Conservation (phyloP, 2,329 filamentous ascomycete species). For the Scolecobasidium constrictum region DNA sequence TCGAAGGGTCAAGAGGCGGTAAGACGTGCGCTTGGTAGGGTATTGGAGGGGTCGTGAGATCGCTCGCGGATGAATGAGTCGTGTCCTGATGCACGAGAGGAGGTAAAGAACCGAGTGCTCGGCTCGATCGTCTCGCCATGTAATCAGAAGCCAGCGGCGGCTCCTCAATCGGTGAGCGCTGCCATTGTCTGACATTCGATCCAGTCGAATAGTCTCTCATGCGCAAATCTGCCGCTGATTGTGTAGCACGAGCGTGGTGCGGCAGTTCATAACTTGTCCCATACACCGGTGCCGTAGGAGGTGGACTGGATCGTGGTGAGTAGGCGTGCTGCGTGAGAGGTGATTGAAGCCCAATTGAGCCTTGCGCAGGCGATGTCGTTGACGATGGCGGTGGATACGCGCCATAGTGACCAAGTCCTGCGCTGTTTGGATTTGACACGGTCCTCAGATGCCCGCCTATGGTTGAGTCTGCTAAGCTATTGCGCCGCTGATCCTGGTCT, state of each 20-base stretch:
- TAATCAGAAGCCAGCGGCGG: not conserved
- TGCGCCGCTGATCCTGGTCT: slow-evolving; percentile 6
- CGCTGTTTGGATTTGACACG: slow-evolving; percentile 2
- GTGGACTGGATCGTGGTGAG: slow-evolving; percentile 9
- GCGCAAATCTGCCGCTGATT: slow-evolving; percentile 4
- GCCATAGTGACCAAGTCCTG: not conserved
- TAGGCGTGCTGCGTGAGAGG: slow-evolving; percentile 4
- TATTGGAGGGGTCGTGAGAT: slow-evolving; percentile 13
- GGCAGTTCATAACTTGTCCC: slow-evolving; percentile 8
- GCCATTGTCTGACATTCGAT: not conserved
- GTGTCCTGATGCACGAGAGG: slow-evolving; percentile 28
- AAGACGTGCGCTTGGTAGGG: slow-evolving; percentile 21
- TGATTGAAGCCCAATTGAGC: slow-evolving; percentile 6
- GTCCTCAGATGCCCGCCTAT: not conserved
- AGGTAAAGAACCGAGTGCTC: slow-evolving; percentile 12
- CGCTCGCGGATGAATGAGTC: slow-evolving; percentile 27
- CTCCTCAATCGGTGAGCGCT: not conserved
- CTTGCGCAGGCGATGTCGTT: slow-evolving; percentile 6
- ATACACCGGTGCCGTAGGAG: slow-evolving; percentile 1
- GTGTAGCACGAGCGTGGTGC: slow-evolving; percentile 7
- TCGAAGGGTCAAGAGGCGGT: slow-evolving; percentile 19
- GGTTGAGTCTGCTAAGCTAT: not conserved
- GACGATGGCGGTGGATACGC: slow-evolving; percentile 4
- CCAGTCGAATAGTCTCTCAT: not conserved
- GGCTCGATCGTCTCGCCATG: slow-evolving; percentile 1